These are phyloP conservation scores for Hypomyces perniciosus DNA, from an alignment of 2,329 filamentous ascomycete genomes.

Conservation along the genomic window DNA sequence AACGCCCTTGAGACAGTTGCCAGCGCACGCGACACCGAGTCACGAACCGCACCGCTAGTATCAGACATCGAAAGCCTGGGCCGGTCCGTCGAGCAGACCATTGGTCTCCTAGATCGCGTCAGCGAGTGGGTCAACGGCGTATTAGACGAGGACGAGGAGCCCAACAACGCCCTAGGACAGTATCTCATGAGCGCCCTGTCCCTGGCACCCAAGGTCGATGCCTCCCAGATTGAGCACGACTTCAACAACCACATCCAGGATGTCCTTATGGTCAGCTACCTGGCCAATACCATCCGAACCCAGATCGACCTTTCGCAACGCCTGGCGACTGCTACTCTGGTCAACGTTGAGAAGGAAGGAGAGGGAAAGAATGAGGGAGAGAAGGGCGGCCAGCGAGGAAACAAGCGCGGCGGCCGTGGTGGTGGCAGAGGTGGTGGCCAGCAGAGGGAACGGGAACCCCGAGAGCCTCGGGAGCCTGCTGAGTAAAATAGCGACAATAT, in stretches of 20 bases:
- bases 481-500: conserved; percentile 25
- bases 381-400: conserved; percentile 41
- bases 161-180: conserved; percentile 87
- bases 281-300: conserved; percentile 97
- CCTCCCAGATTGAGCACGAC: conserved; percentile 85
- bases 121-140: conserved; percentile 89
- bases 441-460: conserved; percentile 47
- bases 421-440: conserved; percentile 47
- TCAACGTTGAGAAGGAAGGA: conserved; percentile 42
- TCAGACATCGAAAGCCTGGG: conserved; percentile 89
- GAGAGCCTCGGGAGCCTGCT: conserved; percentile 35
- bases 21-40: conserved; percentile 71
- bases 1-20: conserved; percentile 73
- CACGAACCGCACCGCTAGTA: conserved; percentile 64
- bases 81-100: conserved; percentile 77
- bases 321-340: conserved; percentile 71
- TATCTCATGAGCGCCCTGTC: conserved; percentile 91
- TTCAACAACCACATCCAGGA: conserved; percentile 99
- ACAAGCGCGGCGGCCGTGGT: conserved; percentile 46
- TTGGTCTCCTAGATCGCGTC: conserved; percentile 85
- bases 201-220: conserved; percentile 89
- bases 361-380: conserved; percentile 42
- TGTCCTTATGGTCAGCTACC: conserved; percentile 94
- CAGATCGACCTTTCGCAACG: conserved; percentile 98
- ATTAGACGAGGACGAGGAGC: conserved; percentile 85